These are phyloP conservation scores for Inonotus obliquus DNA, from an alignment of 1,284 basidiomycete species.

Conservation along the genomic window DNA sequence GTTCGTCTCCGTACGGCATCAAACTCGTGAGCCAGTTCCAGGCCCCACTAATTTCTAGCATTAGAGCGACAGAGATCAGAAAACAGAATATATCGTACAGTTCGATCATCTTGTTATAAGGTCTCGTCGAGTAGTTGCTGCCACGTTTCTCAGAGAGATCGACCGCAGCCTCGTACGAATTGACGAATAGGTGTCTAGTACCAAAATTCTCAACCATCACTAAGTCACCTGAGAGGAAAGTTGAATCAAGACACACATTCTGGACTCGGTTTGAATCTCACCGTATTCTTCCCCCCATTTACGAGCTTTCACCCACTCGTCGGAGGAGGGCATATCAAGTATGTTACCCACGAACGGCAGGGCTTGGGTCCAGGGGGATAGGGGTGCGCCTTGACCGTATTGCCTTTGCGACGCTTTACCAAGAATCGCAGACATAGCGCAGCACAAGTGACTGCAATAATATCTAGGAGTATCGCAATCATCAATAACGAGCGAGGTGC, in stretches of 20 bases:
- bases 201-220: slow-evolving; percentile 32
- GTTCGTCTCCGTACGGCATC: slow-evolving; percentile 26
- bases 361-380: slow-evolving; percentile 47
- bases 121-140: slow-evolving; percentile 35
- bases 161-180: slow-evolving; percentile 29
- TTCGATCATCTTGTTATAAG: slow-evolving; percentile 37
- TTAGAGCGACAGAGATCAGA: too few species aligned
- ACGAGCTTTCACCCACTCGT: slow-evolving; percentile 51
- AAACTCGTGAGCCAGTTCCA: slow-evolving; percentile 22
- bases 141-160: slow-evolving; percentile 39
- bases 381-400: too few species aligned
- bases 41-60: too few species aligned
- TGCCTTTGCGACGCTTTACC: too few species aligned
- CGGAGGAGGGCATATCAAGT: slow-evolving; percentile 47
- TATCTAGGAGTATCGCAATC: too few species aligned
- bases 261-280: background rate
- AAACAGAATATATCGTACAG: slow-evolving; percentile 25
- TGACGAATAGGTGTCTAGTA: slow-evolving; percentile 32
- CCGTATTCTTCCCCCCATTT: slow-evolving; percentile 38
- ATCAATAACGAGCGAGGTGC: too few species aligned
- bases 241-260: background rate
- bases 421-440: too few species aligned
- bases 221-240: slow-evolving; percentile 24
- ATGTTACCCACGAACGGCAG: slow-evolving; percentile 49
- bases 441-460: too few species aligned